A percentile compares a stretch with the other conserved stretches of the same genome.
These are phyloP conservation scores for Fonticula alba DNA, from an alignment of 78 protist genomes.

Conservation along the genomic window DNA sequence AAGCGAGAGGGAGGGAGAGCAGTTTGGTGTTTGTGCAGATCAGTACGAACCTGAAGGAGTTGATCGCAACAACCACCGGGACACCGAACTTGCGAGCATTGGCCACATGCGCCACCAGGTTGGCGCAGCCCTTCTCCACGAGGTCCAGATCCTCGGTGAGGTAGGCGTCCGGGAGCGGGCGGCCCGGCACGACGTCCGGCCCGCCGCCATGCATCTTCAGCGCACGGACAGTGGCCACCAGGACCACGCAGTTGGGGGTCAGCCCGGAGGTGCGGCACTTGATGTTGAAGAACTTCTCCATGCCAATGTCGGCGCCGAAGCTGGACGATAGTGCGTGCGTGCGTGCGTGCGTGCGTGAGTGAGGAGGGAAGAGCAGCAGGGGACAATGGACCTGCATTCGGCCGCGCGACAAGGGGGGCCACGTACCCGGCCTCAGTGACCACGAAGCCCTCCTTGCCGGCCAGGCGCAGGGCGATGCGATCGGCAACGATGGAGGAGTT, in stretches of 20 bases:
- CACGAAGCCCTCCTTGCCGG: slow-evolving; percentile 74
- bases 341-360: too few species aligned
- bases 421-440: slow-evolving; percentile 90
- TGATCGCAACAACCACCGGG: slow-evolving; percentile 73
- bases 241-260: slow-evolving; percentile 57
- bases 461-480: slow-evolving; percentile 73
- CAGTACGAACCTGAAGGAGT: slow-evolving; percentile 31
- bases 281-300: slow-evolving; percentile 89
- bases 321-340: too few species aligned
- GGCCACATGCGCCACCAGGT: slow-evolving; percentile 14
- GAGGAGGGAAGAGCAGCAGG: too few species aligned
- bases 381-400: too few species aligned
- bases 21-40: too few species aligned
- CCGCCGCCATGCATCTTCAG: slow-evolving; percentile 89
- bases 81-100: slow-evolving; percentile 58
- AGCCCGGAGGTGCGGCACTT: slow-evolving; percentile 75
- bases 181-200: slow-evolving; percentile 52
- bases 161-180: slow-evolving; percentile 5
- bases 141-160: background rate
- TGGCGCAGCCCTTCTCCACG: slow-evolving; percentile 31
- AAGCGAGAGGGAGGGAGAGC: background rate
- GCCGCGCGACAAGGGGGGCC: too few species aligned
- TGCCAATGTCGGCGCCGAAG: slow-evolving; percentile 77
- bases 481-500: slow-evolving; percentile 84
- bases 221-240: slow-evolving; percentile 86